Base-by-base conservation (phyloP, 1,284 basidiomycete species). In the Lentinula novae-zelandiae region DNA sequence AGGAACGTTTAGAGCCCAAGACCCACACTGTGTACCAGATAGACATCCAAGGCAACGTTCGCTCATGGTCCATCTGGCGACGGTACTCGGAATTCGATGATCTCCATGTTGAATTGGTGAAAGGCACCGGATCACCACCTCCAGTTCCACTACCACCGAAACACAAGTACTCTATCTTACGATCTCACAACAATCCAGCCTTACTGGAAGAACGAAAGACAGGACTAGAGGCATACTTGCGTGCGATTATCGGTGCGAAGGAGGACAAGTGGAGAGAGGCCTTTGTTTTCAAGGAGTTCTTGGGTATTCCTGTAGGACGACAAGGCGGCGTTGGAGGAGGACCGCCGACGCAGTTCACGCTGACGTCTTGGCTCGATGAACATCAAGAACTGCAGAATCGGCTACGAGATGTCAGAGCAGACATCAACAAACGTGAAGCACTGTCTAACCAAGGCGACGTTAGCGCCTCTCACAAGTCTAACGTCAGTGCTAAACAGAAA, bases 51-150 rank as follows among this genome's bases (percentile, higher is more conserved):
- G 90, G 90, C 13, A 85, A 92, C 62, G 89, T 94, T 22, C 87
- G 91, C 64, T 89, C 92, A 71, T 98, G 95, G 95, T 86, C 90
- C 50, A 92, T 97, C 78, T 92, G 91, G 83, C 82, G 91, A 62
- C 90, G 96, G 59, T 98, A 97, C 76, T 96, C 93, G 48, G 95
- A 97, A 72, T 98, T 98, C 76, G 85, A 85, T 67, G 87, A 93
- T 64, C 85, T 98, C 22, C 83, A 97, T 73, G 83, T 83, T 40
- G 90, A 94, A 68, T 85, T 98, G 66, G 82, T 82, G 22, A 89
- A 90, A 68, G 82, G 85, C 8, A 83, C 83, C 10, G 86, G 86
- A 38, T 82, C 85, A 31, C 75, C 87, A 27, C 92, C 94, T 12
- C 95, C 95, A 17, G 81, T 77, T 12, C 68, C 82, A 12, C 82